Evolutionary conservation across 768 basidiomycete genomes (phyloP).

Genomic region (Hypholoma fasciculare): DNA sequence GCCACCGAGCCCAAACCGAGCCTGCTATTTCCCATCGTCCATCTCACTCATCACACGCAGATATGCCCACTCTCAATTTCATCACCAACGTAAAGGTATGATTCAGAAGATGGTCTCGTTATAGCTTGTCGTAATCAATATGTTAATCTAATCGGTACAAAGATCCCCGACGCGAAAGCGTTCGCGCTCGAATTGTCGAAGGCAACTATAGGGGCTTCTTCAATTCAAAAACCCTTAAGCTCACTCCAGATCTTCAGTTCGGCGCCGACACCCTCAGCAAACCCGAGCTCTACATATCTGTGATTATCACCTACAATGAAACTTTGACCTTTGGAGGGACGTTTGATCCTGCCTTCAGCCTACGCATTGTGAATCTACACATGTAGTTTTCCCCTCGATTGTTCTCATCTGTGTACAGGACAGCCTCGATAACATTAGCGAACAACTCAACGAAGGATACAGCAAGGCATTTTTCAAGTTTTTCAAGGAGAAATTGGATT

Average conservation of each 20-base stretch:
- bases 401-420: conserved; percentile 32
- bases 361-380: conserved; percentile 45
- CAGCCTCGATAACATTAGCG: conserved; percentile 56
- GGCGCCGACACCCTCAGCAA: conserved; percentile 53
- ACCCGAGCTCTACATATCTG: conserved; percentile 54
- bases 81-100: conserved; percentile 44
- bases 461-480: conserved; percentile 56
- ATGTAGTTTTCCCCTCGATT: not conserved
- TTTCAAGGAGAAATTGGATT: conserved; percentile 53
- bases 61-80: conserved; percentile 44
- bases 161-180: conserved; percentile 38
- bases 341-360: conserved; percentile 64
- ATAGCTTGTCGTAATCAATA: not conserved
- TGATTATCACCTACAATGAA: conserved; percentile 58
- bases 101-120: too few relatives aligned
- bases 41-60: not conserved
- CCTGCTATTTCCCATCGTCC: not conserved
- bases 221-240: not conserved
- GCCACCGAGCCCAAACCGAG: not conserved
- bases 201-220: conserved; percentile 21
- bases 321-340: conserved; percentile 60
- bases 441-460: conserved; percentile 48
- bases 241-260: conserved; percentile 34
- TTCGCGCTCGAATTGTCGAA: conserved; percentile 58
- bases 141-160: not conserved